Conservation (phyloP, 176 grass and related monocot species). For the Pontederia crassipes region DNA sequence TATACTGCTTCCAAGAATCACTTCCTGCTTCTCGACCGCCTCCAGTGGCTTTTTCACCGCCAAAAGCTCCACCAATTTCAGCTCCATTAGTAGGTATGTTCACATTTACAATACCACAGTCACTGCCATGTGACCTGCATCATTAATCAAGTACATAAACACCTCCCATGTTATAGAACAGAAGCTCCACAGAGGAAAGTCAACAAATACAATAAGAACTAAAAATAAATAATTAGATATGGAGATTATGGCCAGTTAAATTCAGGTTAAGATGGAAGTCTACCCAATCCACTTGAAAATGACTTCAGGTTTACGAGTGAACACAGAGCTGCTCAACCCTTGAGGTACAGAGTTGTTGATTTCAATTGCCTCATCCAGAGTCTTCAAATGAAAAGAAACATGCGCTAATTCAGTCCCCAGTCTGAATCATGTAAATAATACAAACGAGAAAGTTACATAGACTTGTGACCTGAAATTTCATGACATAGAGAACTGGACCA, state of each 20-base stretch:
- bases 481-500: slow-evolving; percentile 91
- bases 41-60: slow-evolving; percentile 95
- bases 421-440: not conserved
- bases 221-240: not conserved
- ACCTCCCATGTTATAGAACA: not conserved
- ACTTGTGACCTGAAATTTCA: slow-evolving; percentile 80
- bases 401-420: not conserved
- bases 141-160: slow-evolving; percentile 22
- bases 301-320: slow-evolving; percentile 73
- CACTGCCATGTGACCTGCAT: slow-evolving; percentile 81
- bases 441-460: not conserved
- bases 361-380: slow-evolving; percentile 84
- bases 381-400: slow-evolving; percentile 31
- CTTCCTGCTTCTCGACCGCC: slow-evolving; percentile 95
- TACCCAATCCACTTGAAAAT: slow-evolving; percentile 99
- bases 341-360: slow-evolving; percentile 96
- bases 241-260: too few species aligned
- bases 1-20: slow-evolving; percentile 99
- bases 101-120: slow-evolving; percentile 96
- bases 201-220: not conserved
- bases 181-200: not conserved
- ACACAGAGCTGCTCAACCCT: slow-evolving; percentile 96
- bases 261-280: slow-evolving; percentile 12
- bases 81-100: slow-evolving; percentile 99
- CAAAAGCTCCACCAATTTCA: slow-evolving; percentile 98